Evolutionary conservation across 1,284 basidiomycete species (phyloP), one percentile per base, ranked within the genome.

Genomic region (Tranzscheliella williamsii): DNA sequence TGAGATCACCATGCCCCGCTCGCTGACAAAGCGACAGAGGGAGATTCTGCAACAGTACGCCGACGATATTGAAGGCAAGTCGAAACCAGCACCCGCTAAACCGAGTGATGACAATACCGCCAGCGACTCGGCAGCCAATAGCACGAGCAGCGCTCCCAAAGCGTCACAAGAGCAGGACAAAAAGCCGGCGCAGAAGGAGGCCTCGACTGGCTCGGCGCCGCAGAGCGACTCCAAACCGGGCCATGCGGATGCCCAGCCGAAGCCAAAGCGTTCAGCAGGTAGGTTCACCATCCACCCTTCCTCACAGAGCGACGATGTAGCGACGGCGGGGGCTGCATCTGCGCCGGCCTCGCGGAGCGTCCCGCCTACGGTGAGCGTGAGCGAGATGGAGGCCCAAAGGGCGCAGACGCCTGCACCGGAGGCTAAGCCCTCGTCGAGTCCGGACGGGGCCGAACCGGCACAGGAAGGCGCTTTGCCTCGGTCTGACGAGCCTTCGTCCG

Each of bases 31-130:
- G 65, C 85, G 86, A 34, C 92, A 96, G 81, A 86, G 88, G 52
- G 86, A 90, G 77, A 86, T 96, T 56, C 78, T 96, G 40, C 87
- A 95, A 78, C 84, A 85, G 64, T 96, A 90, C 72, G 92, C 90
- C n/a, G 90, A 94, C 76, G 91, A 94, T 18, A 47, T 64, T 9
- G 61, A 64, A 34, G 61, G 61, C 7, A 49, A 29, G 27, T 29
- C 27, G 27, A 29, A 29, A 11, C n/a, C 27, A 9, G 27, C 11
- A 11, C 27, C 9, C n/a, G 27, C 27, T n/a, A 29, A 29, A n/a
- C 27, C 27, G n/a, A 29, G n/a, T 29, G 12, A 20, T 11, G 12
- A 20, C 32, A 34, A 17, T 9, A 15, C 11, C 32, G 9, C 18
- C 32, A 29, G 26, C 26, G 9, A 29, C 9, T 9, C 9, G n/a